These are phyloP conservation scores for Penstemon eatonii DNA, from an alignment of 257 asterid genomes.

Conservation along the genomic window DNA sequence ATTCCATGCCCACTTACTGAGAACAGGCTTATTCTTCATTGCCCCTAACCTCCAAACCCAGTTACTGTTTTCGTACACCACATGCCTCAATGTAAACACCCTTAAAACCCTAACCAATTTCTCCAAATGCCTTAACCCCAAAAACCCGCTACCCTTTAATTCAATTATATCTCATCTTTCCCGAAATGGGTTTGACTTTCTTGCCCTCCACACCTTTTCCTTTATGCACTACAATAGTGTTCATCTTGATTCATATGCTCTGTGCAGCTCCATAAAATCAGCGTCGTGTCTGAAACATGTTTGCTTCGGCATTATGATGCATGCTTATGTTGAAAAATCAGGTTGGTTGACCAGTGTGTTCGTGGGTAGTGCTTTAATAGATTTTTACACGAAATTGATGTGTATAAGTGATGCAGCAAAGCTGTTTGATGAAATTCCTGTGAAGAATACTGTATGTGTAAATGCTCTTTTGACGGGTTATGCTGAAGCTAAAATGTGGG, in stretches of 20 bases:
- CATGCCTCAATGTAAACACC: constrained; percentile 27
- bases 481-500: constrained; percentile 74
- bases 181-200: constrained; percentile 45
- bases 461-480: constrained; percentile 79
- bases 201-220: constrained; percentile 58
- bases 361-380: constrained; percentile 76
- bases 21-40: constrained; percentile 52
- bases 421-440: constrained; percentile 88
- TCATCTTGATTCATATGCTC: constrained; percentile 60
- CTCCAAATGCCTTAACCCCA: constrained; percentile 51
- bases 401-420: constrained; percentile 44
- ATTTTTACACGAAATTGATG: constrained; percentile 42
- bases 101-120: constrained; percentile 36
- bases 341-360: constrained; percentile 73
- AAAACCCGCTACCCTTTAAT: constrained; percentile 65
- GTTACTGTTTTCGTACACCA: constrained; percentile 44
- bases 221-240: constrained; percentile 67
- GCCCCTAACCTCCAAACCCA: constrained; percentile 63
- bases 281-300: constrained; percentile 37
- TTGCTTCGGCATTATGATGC: constrained; percentile 47
- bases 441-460: constrained; percentile 55
- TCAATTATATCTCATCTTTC: constrained; percentile 71
- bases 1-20: constrained; percentile 51
- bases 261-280: constrained; percentile 56
- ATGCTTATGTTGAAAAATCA: constrained; percentile 50